Conservation (phyloP, 805 yeast genomes). For the Ogataea sp. region DNA sequence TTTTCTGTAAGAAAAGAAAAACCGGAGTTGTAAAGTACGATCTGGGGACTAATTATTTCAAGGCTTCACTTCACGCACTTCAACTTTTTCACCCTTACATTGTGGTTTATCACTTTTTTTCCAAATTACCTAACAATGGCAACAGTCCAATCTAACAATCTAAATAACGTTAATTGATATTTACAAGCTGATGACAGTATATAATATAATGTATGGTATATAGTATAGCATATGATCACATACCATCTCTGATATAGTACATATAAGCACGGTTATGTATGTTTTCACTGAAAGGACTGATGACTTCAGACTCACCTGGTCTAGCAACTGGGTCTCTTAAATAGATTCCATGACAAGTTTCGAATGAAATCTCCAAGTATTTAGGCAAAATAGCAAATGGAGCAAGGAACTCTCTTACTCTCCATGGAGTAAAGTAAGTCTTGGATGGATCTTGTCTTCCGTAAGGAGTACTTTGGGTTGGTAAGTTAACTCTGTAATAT, state of each 20-base stretch:
- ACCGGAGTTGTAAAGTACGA: no score
- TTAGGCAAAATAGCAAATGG: conserved; percentile 89
- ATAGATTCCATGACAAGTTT: conserved; percentile 94
- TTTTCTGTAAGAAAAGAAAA: no score
- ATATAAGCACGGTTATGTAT: conserved; percentile 91
- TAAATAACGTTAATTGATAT: no score
- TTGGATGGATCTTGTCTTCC: conserved; percentile 75
- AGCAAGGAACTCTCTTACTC: conserved; percentile 86
- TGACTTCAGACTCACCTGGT: conserved; percentile 94
- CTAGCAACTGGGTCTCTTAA: conserved; percentile 95
- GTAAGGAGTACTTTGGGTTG: conserved; percentile 74
- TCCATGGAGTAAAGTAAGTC: conserved; percentile 95
- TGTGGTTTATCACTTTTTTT: no score
- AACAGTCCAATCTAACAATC: no score
- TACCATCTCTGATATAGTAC: conserved; percentile 79
- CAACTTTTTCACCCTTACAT: no score
- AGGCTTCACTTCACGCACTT: no score
- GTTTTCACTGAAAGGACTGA: conserved; percentile 76
- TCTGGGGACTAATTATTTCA: no score
- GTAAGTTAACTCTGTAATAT: conserved; percentile 43
- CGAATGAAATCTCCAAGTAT: conserved; percentile 84
- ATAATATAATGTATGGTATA: not conserved
- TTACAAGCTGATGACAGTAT: not conserved
- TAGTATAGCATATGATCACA: conserved; percentile 8
- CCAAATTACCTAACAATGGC: no score